These are phyloP conservation scores for Diplodia scrobiculata DNA, from an alignment of 2,329 filamentous ascomycete genomes.

Conservation along the genomic window DNA sequence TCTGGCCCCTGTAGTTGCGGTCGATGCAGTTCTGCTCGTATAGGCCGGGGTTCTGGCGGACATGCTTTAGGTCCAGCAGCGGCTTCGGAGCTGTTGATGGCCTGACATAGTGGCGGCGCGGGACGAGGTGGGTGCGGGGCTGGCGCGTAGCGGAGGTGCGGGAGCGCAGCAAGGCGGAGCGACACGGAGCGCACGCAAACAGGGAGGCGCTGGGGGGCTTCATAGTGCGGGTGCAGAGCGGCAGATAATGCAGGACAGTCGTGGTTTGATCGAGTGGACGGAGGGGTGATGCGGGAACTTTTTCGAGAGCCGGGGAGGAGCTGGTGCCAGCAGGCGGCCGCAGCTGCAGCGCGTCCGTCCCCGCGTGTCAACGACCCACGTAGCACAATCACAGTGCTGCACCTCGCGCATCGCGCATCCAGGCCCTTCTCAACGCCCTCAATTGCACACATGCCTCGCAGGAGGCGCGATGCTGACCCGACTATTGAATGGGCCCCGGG, in stretches of 20 bases:
- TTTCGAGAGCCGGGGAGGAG: slow-evolving; percentile 20
- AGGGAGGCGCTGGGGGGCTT: slow-evolving; percentile 33
- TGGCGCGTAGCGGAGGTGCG: slow-evolving; percentile 2
- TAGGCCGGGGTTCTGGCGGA: slow-evolving; percentile 78
- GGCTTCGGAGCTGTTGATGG: slow-evolving; percentile 77
- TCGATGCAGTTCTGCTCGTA: slow-evolving; percentile 81
- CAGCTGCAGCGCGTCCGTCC: slow-evolving; percentile 18
- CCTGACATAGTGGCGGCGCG: slow-evolving; percentile 52
- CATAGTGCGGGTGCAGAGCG: slow-evolving; percentile 32
- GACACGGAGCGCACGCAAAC: slow-evolving; percentile 32
- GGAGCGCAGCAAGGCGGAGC: slow-evolving; percentile 29
- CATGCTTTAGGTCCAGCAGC: slow-evolving; percentile 81
- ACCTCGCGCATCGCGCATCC: slow-evolving; percentile 12
- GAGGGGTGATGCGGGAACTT: slow-evolving; percentile 16
- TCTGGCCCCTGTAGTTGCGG: slow-evolving; percentile 72
- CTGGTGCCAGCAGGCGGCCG: slow-evolving; percentile 26
- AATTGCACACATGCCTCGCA: slow-evolving; percentile 8
- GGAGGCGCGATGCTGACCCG: slow-evolving; percentile 1
- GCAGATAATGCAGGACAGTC: slow-evolving; percentile 16
- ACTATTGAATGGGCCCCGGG: neutral
- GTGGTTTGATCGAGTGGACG: slow-evolving; percentile 20
- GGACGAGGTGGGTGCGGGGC: slow-evolving; percentile 13
- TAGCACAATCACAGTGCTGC: slow-evolving; percentile 4
- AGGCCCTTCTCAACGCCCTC: neutral
- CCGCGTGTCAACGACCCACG: slow-evolving; percentile 12